phyloP scores from a whole-genome alignment of 1,284 basidiomycete species.

The Malassezia japonica region DNA sequence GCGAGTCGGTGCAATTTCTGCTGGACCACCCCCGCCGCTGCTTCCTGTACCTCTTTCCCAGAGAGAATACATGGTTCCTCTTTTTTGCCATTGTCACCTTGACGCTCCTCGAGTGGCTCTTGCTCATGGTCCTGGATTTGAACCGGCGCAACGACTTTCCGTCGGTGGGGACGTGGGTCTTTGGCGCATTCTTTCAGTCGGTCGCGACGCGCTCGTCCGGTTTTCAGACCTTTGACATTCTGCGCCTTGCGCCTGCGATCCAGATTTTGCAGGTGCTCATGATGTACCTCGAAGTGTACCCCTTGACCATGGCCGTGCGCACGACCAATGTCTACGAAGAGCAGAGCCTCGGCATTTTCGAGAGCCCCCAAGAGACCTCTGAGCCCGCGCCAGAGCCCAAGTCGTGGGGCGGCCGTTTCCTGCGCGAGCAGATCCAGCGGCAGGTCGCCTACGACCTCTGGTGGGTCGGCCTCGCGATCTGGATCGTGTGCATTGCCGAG shows the following conservation, averaged over 20 bases:
- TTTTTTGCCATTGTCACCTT: slow-evolving; percentile 62
- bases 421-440: slow-evolving; percentile 68
- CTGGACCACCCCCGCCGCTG: slow-evolving; percentile 87
- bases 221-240: slow-evolving; percentile 65
- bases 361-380: no score
- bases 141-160: neutral
- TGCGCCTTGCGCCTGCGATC: slow-evolving; percentile 67
- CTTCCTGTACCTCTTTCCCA: slow-evolving; percentile 88
- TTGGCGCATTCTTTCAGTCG: slow-evolving; percentile 50
- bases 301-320: slow-evolving; percentile 63
- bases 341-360: slow-evolving; percentile 48
- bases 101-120: slow-evolving; percentile 65
- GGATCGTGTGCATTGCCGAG: slow-evolving; percentile 47
- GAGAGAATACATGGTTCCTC: slow-evolving; percentile 82
- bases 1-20: slow-evolving; percentile 79
- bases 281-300: slow-evolving; percentile 57
- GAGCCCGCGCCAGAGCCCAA: neutral
- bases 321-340: slow-evolving; percentile 97
- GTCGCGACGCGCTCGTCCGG: slow-evolving; percentile 75
- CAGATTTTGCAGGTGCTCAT: slow-evolving; percentile 64
- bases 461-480: slow-evolving; percentile 48
- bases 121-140: slow-evolving; percentile 71
- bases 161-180: slow-evolving; percentile 55
- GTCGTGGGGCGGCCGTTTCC: slow-evolving; percentile 55
- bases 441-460: slow-evolving; percentile 66